These are phyloP conservation scores for Cylindrotheca fusiformis DNA, from an alignment of 108 stramenopile species.

Conservation along the genomic window DNA sequence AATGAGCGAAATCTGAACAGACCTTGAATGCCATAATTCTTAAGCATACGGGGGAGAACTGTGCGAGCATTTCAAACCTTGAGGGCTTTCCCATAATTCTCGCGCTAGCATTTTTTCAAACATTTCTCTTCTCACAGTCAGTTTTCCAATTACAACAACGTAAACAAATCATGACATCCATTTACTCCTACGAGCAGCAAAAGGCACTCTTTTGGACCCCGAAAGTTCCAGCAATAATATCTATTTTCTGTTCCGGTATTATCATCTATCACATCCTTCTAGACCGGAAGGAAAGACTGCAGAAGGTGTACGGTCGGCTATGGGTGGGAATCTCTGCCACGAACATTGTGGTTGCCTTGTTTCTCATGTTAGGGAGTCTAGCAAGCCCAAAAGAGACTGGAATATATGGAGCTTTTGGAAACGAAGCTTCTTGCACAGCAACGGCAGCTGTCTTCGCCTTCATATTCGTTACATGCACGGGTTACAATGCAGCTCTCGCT, in stretches of 20 bases:
- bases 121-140: no score
- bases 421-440: not conserved
- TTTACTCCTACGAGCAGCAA: not conserved
- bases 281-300: not conserved
- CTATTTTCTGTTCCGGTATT: not conserved
- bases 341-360: not conserved
- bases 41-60: no score
- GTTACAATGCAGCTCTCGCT: not conserved
- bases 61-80: no score
- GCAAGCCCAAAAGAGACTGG: not conserved
- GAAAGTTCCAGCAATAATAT: not conserved
- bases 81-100: no score
- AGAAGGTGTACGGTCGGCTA: not conserved
- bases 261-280: not conserved
- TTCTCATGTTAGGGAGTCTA: not conserved
- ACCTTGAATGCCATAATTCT: no score
- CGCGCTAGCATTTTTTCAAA: no score
- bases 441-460: not conserved
- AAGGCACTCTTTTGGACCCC: not conserved
- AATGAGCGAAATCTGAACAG: no score
- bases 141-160: not conserved
- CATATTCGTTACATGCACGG: not conserved
- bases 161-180: not conserved
- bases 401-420: not conserved
- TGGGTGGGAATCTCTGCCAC: not conserved